Base-by-base conservation (phyloP, 345 rosid genomes). In the Acer campestre region DNA sequence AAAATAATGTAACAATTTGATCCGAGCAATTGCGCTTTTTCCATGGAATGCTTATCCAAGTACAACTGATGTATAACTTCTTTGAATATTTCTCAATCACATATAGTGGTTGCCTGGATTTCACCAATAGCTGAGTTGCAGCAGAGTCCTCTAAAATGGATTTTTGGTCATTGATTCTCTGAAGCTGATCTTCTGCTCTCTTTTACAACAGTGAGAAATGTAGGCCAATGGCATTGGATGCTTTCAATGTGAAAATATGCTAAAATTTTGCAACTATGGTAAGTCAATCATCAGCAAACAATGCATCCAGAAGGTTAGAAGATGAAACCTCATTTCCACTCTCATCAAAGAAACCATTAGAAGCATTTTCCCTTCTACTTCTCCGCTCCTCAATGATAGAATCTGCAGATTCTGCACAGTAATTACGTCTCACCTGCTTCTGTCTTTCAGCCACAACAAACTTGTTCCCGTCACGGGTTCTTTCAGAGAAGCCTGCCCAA, bases 401-500 rank as follows among this genome's bases (percentile, higher is more conserved):
- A 27, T 92, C 97, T 61, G 84, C 90, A 4, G 92, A 84, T 78
- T 90, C 97, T 1, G 88, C 75, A 77, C 97, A 86, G 83, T 85
- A 86, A 65, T 81, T 92, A n/a, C 86, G 78, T 79, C 84, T 76
- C 48, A 70, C 85, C 86, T 86, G 94, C 80, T 88, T 92, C 35
- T 92, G 90, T 80, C 62, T 94, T 79, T 90, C 98, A 2, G 95
- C 97, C 67, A 96, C 98, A 76, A 89, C 76, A 84, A 86, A 96
- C 82, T 96, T 96, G 88, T 84, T 90, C 40, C 98, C 98, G 49
- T 94, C 92, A 2, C 93, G 97, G 27, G 44, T 79, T 84, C 94
- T 89, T 84, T 94, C 97, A 22, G 98, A 78, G 84, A 96, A 91
- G 23, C 97, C 97, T 73, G 98, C 98, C 99, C 99, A 96, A 77